phyloP scores from a whole-genome alignment of 108 stramenopile species.

The Cylindrotheca fusiformis region DNA sequence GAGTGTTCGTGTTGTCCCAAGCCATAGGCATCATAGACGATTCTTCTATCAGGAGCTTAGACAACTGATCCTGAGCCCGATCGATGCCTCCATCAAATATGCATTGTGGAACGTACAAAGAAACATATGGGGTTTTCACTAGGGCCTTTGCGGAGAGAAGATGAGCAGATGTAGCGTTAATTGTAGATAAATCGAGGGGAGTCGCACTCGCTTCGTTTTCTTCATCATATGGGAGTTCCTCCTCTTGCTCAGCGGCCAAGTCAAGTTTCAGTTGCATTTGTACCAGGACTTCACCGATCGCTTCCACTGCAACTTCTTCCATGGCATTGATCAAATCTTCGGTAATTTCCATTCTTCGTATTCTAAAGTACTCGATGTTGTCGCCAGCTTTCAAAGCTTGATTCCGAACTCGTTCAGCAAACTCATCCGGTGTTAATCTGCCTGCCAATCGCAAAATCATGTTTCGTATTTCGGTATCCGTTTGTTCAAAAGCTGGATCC shows the following conservation, averaged over 20 bases:
- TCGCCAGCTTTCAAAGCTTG: slow-evolving; percentile 2
- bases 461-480: slow-evolving; percentile 12
- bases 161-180: neutral
- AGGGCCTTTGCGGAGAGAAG: slow-evolving; percentile 2
- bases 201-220: neutral
- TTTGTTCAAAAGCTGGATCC: neutral
- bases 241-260: too few species aligned
- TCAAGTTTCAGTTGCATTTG: slow-evolving; percentile 1
- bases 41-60: neutral
- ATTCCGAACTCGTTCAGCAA: neutral
- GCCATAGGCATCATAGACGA: neutral
- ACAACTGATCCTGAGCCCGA: neutral
- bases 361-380: slow-evolving; percentile 2
- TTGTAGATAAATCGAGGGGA: neutral
- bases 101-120: slow-evolving; percentile 4
- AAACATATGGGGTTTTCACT: slow-evolving; percentile 2
- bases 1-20: slow-evolving; percentile 19
- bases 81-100: slow-evolving; percentile 9
- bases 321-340: slow-evolving; percentile 6
- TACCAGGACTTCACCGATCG: neutral
- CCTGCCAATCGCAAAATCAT: slow-evolving; percentile 10
- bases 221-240: slow-evolving; percentile 5
- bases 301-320: slow-evolving; percentile 3
- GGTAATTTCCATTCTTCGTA: slow-evolving; percentile 2
- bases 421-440: slow-evolving; percentile 8